Base-by-base conservation (phyloP, 305 asterid genomes). In the Nicotiana rustica region DNA sequence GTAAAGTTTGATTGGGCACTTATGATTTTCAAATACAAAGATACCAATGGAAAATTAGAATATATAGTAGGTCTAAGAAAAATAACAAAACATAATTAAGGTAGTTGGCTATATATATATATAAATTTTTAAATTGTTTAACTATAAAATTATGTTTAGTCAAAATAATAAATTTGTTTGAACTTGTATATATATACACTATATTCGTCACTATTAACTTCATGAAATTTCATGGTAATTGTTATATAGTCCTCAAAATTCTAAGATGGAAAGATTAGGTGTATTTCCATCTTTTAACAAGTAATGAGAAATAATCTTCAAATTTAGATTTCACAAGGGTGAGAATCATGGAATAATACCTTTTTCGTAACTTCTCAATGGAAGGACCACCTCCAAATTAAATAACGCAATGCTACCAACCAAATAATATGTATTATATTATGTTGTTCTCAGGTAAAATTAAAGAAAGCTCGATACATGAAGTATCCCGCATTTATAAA, bases 391-490 rank as follows among this genome's bases (percentile, higher is more conserved):
- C 33, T 61, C 67, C 67, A 18, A 60, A n/a, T 18, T 60, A 29
- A 18, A 60, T 18, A n/a, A 60, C 14, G 6, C 31, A 61, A 9
- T 61, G 21, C 5, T 60, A 60, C 62, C 62, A 57, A 18, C 31
- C 66, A 60, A 60, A 60, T 60, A n/a, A 60, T 60, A 18, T 6
- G 19, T 41, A 41, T 5, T 19, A 10, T 62, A 62, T 3, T 19
- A 62, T 62, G 67, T 10, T 19, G 12, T 3, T 29, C 15, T 21
- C 33, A 9, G 4, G 29, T 6, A 6, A 6, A 25, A 25, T 25
- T 25, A 25, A 38, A 38, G 7, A 0, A 0, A 6, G 1, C 0
- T 0, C 0, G 9, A 7, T 6, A 1, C 1, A 38, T 7, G 6
- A 38, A 38, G 6, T 38, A 38, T 38, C 0, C 6, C 2, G 0